These are phyloP conservation scores for Annona squamosa DNA, from an alignment of 164 flowering plant species.

Conservation along the genomic window DNA sequence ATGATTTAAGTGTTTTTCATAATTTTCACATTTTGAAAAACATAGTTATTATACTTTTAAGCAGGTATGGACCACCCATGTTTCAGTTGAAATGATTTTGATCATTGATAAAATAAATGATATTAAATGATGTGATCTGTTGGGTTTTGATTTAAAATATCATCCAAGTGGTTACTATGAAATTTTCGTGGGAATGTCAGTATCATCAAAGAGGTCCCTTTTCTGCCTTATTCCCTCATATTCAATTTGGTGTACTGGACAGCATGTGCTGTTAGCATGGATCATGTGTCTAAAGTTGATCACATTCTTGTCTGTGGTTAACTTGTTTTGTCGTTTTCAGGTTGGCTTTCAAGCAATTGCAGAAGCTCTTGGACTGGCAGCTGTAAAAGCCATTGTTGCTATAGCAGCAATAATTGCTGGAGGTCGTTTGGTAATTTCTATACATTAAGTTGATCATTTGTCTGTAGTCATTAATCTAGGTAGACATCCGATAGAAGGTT, in stretches of 20 bases:
- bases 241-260: background rate
- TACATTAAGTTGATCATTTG: background rate
- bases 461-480: background rate
- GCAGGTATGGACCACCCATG: no score
- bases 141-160: no score
- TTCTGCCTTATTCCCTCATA: background rate
- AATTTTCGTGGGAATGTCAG: no score
- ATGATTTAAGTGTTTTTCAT: no score
- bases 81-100: no score
- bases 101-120: no score
- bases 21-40: no score
- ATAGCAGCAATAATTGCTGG: constrained; percentile 95
- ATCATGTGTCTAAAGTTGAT: background rate
- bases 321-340: constrained; percentile 30
- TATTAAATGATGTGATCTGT: no score
- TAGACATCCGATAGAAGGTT: background rate
- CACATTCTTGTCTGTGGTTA: constrained; percentile 1
- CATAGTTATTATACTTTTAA: no score
- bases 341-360: constrained; percentile 98
- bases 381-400: constrained; percentile 93
- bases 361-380: constrained; percentile 98
- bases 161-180: no score
- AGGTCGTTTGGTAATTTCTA: constrained; percentile 73
- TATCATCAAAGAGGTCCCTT: no score
- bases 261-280: background rate